Evolutionary conservation across 148 eudicot species (phyloP).

Genomic region (Bassia scoparia): DNA sequence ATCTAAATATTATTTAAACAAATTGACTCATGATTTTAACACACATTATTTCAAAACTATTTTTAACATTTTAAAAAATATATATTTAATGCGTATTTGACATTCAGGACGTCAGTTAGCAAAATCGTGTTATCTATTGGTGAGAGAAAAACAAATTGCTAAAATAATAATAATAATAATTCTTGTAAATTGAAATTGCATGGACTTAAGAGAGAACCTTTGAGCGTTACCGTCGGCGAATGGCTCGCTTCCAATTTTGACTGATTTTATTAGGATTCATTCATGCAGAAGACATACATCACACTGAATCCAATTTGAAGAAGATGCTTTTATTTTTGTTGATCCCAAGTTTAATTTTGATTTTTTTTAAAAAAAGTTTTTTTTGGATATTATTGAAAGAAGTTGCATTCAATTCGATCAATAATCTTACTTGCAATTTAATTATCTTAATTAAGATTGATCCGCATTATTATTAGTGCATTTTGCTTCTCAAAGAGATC

Average conservation of each 20-base stretch:
- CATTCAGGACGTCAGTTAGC: too few species aligned
- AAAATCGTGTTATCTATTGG: too few species aligned
- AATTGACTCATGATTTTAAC: too few species aligned
- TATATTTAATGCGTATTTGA: too few species aligned
- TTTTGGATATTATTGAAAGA: neutral
- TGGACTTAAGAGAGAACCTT: conserved; percentile 14
- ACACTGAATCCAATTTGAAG: conserved; percentile 22
- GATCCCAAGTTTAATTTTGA: conserved; percentile 15
- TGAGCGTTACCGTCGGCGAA: conserved; percentile 26
- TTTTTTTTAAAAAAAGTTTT: neutral
- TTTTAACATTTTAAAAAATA: too few species aligned
- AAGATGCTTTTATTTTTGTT: conserved; percentile 19
- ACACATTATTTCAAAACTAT: too few species aligned
- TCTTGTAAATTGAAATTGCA: conserved; percentile 22
- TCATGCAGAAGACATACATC: conserved; percentile 4
- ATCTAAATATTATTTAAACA: too few species aligned
- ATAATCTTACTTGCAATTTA: neutral
- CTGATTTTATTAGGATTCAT: conserved; percentile 2
- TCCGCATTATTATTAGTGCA: neutral
- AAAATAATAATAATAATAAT: too few species aligned
- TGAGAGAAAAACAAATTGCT: neutral
- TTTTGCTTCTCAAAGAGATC: too few species aligned
- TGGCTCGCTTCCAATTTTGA: conserved; percentile 24
- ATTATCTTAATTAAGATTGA: neutral
- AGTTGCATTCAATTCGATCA: neutral